Evolutionary conservation across 768 basidiomycete species (phyloP).

Genomic region (Daedalea quercina): DNA sequence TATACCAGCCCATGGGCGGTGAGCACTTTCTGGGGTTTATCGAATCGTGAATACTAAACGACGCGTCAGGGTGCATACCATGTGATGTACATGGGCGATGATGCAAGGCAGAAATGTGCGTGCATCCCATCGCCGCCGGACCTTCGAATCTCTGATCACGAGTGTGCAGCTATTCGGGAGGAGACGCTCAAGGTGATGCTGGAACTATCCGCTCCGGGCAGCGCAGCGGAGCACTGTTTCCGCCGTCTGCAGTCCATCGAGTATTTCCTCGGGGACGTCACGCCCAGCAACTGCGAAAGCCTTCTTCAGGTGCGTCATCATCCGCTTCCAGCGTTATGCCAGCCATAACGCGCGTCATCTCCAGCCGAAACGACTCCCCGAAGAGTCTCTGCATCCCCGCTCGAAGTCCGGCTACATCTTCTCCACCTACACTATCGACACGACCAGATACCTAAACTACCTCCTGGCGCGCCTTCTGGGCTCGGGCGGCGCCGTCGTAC

Average conservation of each 20-base stretch:
- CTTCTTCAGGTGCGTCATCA: conserved; percentile 17
- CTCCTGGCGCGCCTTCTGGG: conserved; percentile 52
- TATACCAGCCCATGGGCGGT: conserved; percentile 85
- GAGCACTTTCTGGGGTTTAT: conserved; percentile 21
- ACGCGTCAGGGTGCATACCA: conserved; percentile 68
- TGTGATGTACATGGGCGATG: conserved; percentile 49
- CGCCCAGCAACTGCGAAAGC: too few relatives aligned
- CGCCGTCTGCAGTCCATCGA: conserved; percentile 58
- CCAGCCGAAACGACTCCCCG: conserved; percentile 36
- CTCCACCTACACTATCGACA: conserved; percentile 63
- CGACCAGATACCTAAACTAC: conserved; percentile 55
- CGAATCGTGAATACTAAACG: neutral
- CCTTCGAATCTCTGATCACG: neutral
- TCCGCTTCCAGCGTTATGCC: neutral
- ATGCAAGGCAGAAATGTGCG: conserved; percentile 44
- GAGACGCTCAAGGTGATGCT: conserved; percentile 75
- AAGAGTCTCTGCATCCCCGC: conserved; percentile 33
- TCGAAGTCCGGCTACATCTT: conserved; percentile 50
- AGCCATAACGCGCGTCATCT: conserved; percentile 19
- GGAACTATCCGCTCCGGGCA: conserved; percentile 57
- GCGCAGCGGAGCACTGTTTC: conserved; percentile 54
- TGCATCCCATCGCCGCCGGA: conserved; percentile 15
- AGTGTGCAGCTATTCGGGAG: conserved; percentile 55
- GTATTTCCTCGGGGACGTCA: conserved; percentile 32
- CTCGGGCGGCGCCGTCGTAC: conserved; percentile 55